A percentile compares a stretch with the other conserved stretches of the same genome.
These are phyloP conservation scores for Pestalotiopsis sp. DNA, from an alignment of 2,329 filamentous ascomycete genomes.

Conservation along the genomic window DNA sequence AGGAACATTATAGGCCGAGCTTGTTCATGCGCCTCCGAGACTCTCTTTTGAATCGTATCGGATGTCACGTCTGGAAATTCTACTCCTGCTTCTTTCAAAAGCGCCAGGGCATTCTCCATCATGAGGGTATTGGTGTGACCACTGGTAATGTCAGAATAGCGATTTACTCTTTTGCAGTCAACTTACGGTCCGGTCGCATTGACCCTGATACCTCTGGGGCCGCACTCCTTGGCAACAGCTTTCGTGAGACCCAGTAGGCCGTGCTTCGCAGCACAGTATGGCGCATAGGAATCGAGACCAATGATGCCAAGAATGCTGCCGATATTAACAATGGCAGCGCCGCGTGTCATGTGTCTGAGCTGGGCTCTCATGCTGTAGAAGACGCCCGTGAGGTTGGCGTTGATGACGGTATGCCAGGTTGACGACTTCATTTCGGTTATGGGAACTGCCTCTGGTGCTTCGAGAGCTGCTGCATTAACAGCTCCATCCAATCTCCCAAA, in stretches of 20 bases:
- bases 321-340: constrained; percentile 1
- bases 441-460: background rate
- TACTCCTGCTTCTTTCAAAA: background rate
- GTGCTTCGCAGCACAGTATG: constrained; percentile 11
- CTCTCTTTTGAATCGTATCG: background rate
- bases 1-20: background rate
- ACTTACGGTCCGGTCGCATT: background rate
- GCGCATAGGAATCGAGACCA: background rate
- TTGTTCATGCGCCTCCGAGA: background rate
- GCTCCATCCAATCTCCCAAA: constrained; percentile 35
- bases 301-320: constrained; percentile 9
- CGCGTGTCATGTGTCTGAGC: constrained; percentile 1
- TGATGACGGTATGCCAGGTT: constrained; percentile 5
- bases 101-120: background rate
- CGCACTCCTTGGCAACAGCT: background rate
- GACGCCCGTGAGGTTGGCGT: constrained; percentile 4
- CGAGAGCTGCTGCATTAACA: background rate
- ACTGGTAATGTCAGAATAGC: background rate
- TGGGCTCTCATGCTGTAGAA: constrained; percentile 10
- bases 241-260: constrained; percentile 3
- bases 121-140: background rate
- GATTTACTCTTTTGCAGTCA: background rate
- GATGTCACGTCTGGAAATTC: background rate
- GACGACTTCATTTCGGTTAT: background rate
- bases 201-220: background rate